Conservation (phyloP, 2,329 filamentous ascomycete genomes). For the Penicillium sp. region DNA sequence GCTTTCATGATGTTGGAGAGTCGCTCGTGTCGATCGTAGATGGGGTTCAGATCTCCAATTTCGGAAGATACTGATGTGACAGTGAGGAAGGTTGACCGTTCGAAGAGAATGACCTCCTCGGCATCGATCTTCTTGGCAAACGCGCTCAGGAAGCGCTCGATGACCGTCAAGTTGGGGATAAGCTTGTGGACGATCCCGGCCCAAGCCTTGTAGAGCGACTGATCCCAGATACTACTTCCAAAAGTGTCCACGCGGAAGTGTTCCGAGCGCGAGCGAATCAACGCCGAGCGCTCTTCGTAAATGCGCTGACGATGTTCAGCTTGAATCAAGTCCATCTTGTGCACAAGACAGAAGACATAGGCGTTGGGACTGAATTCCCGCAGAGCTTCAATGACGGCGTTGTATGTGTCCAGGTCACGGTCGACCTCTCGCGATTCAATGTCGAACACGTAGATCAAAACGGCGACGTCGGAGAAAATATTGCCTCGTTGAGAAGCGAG, state of each 20-base stretch:
- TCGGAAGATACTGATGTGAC: conserved; percentile 85
- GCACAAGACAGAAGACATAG: conserved; percentile 88
- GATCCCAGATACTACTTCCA: conserved; percentile 96
- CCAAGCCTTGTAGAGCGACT: conserved; percentile 97
- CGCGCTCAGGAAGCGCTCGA: conserved; percentile 77
- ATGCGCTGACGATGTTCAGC: conserved; percentile 69
- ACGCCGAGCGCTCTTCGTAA: conserved; percentile 73
- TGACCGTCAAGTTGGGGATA: conserved; percentile 85
- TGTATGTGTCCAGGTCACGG: conserved; percentile 86
- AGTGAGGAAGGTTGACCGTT: conserved; percentile 90
- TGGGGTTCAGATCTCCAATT: conserved; percentile 73
- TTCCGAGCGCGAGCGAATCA: conserved; percentile 70
- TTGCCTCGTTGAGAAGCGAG: conserved; percentile 90
- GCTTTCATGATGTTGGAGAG: conserved; percentile 98
- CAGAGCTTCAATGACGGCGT: conserved; percentile 80
- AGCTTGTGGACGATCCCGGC: conserved; percentile 96
- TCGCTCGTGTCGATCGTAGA: conserved; percentile 85
- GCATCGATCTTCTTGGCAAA: conserved; percentile 83
- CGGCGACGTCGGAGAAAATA: conserved; percentile 93
- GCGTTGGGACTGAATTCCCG: conserved; percentile 75
- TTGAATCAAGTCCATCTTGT: conserved; percentile 98
- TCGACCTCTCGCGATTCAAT: conserved; percentile 94
- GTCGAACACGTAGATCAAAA: conserved; percentile 98
- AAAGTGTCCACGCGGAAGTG: conserved; percentile 76
- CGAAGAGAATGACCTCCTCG: conserved; percentile 89